These are phyloP conservation scores for Mucor racemosus DNA, from an alignment of 371 early-diverging fungal species.

Conservation along the genomic window DNA sequence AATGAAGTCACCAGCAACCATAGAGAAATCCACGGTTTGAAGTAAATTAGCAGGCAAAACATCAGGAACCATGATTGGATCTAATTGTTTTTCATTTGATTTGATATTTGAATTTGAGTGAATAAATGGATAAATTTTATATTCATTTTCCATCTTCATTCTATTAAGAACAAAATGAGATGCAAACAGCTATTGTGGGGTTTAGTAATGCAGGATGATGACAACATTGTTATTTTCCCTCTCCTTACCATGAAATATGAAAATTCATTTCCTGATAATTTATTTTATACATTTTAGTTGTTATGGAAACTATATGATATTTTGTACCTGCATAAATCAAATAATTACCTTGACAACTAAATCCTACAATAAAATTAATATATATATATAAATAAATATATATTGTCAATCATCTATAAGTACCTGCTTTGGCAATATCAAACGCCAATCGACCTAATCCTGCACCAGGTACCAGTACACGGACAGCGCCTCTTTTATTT, in stretches of 20 bases:
- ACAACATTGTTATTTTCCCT: background rate
- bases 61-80: slow-evolving; percentile 82
- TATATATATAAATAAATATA: background rate
- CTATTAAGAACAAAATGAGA: slow-evolving; percentile 89
- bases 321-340: slow-evolving; percentile 2
- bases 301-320: background rate
- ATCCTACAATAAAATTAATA: slow-evolving; percentile 48
- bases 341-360: slow-evolving; percentile 76
- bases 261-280: slow-evolving; percentile 70
- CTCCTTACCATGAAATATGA: slow-evolving; percentile 73
- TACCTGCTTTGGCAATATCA: slow-evolving; percentile 78
- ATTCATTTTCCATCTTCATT: slow-evolving; percentile 51
- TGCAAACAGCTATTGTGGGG: slow-evolving; percentile 65
- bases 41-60: slow-evolving; percentile 72
- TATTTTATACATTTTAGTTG: background rate
- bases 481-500: slow-evolving; percentile 53
- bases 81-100: slow-evolving; percentile 63
- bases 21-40: slow-evolving; percentile 81
- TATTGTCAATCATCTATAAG: background rate
- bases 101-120: slow-evolving; percentile 87
- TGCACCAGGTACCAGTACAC: slow-evolving; percentile 87
- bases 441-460: slow-evolving; percentile 91
- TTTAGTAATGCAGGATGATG: background rate
- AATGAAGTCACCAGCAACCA: slow-evolving; percentile 96
- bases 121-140: slow-evolving; percentile 86